Conservation (phyloP, 352 stramenopile species). For the Aphanomyces invadans region DNA sequence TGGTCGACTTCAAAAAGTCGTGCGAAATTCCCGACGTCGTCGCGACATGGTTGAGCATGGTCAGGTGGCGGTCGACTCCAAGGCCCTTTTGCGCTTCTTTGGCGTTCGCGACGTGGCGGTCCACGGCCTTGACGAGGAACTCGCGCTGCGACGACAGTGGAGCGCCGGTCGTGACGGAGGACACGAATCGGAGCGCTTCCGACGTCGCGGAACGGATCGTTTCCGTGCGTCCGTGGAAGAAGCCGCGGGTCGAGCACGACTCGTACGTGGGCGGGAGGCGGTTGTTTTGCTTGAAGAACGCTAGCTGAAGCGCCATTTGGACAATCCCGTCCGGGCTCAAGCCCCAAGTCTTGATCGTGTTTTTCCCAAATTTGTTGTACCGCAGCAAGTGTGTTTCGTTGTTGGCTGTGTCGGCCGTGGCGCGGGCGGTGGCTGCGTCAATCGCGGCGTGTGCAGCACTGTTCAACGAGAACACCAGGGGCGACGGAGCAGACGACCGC, state of each 20-base stretch:
- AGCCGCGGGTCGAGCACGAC: conserved; percentile 86
- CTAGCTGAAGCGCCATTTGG: conserved; percentile 89
- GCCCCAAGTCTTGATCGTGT: conserved; percentile 87
- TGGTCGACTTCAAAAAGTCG: conserved; percentile 70
- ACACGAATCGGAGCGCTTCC: conserved; percentile 60
- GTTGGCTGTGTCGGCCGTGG: conserved; percentile 46
- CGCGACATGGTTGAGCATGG: conserved; percentile 70
- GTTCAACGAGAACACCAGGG: neutral
- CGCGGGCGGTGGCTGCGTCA: neutral
- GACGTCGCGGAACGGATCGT: conserved; percentile 84
- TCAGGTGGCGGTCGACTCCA: conserved; percentile 82
- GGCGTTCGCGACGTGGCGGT: conserved; percentile 83
- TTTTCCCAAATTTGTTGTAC: conserved; percentile 86
- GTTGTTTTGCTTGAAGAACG: conserved; percentile 74
- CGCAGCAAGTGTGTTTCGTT: conserved; percentile 68
- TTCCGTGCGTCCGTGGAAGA: conserved; percentile 88
- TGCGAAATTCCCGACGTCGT: conserved; percentile 46
- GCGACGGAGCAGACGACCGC: neutral
- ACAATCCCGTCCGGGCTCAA: conserved; percentile 85
- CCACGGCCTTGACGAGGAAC: conserved; percentile 58
- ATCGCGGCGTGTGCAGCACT: conserved; percentile 7
- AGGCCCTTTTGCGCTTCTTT: conserved; percentile 83
- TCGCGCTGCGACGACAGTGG: conserved; percentile 44
- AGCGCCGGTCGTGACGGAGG: conserved; percentile 38
- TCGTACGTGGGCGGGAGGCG: conserved; percentile 83